phyloP scores from a whole-genome alignment of 805 yeast genomes.

The Hanseniaspora lachancei region DNA sequence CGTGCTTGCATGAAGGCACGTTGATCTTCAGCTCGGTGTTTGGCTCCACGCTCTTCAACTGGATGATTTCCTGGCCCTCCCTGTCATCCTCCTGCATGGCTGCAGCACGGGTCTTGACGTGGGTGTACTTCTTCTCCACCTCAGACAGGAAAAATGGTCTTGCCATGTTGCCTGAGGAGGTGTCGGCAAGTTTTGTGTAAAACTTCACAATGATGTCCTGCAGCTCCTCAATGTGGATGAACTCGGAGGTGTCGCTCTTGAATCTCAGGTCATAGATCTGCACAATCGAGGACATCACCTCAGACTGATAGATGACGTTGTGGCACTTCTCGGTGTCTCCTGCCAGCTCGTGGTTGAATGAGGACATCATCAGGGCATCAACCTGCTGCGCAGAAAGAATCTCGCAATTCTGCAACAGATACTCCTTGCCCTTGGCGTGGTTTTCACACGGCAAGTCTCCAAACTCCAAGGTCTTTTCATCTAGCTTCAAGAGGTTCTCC shows the following conservation, averaged over 20 bases:
- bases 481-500: slow-evolving; percentile 40
- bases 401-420: slow-evolving; percentile 43
- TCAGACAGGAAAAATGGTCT: slow-evolving; percentile 57
- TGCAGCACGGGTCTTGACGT: slow-evolving; percentile 63
- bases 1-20: slow-evolving; percentile 48
- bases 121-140: slow-evolving; percentile 58
- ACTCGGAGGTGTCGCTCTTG: slow-evolving; percentile 21
- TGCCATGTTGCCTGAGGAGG: slow-evolving; percentile 40
- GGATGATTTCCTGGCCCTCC: slow-evolving; percentile 63
- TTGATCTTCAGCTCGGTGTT: slow-evolving; percentile 57
- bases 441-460: slow-evolving; percentile 42
- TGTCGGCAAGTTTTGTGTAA: slow-evolving; percentile 43
- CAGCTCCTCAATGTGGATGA: slow-evolving; percentile 26
- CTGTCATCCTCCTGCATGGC: slow-evolving; percentile 39
- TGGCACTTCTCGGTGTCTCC: slow-evolving; percentile 43
- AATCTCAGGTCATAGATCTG: slow-evolving; percentile 29
- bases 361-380: slow-evolving; percentile 84
- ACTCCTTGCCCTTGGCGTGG: slow-evolving; percentile 38
- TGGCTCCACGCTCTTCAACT: slow-evolving; percentile 78
- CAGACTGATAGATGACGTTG: slow-evolving; percentile 66
- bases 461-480: slow-evolving; percentile 54
- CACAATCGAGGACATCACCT: slow-evolving; percentile 58
- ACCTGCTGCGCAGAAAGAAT: slow-evolving; percentile 75
- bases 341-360: slow-evolving; percentile 68
- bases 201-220: slow-evolving; percentile 47